These are phyloP conservation scores for Tuber melanosporum DNA, from an alignment of 495 filamentous ascomycete genomes.

Conservation along the genomic window DNA sequence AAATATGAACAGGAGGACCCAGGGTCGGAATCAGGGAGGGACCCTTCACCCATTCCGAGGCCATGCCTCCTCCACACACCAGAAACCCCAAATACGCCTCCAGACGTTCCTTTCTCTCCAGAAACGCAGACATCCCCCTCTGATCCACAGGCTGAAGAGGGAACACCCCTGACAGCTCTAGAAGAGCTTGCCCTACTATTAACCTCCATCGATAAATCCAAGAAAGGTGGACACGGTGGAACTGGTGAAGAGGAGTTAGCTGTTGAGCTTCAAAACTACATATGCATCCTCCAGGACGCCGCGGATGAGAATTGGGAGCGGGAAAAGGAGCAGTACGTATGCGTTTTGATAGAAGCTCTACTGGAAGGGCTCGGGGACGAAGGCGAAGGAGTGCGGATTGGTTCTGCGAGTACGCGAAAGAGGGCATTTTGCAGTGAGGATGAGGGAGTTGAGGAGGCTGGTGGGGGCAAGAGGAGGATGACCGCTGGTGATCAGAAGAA, in stretches of 20 bases:
- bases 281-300: not conserved
- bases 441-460: not conserved
- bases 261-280: not conserved
- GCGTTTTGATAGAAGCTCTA: not conserved
- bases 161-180: not conserved
- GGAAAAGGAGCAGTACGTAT: not conserved
- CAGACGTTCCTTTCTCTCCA: not conserved
- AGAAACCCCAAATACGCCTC: not conserved
- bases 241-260: not conserved
- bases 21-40: not conserved
- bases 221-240: not conserved
- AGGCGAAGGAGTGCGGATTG: not conserved
- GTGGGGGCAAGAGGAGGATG: not conserved
- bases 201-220: not conserved
- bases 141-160: not conserved
- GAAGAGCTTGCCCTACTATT: not conserved
- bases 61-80: not conserved
- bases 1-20: not conserved
- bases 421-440: not conserved
- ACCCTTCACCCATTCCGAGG: not conserved
- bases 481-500: not conserved
- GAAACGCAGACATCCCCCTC: not conserved
- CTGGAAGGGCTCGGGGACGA: not conserved
- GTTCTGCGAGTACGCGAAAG: not conserved
- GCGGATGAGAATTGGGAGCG: not conserved